phyloP scores from a whole-genome alignment of 1,139 yeast species.

The Geotrichum carabidarum region DNA sequence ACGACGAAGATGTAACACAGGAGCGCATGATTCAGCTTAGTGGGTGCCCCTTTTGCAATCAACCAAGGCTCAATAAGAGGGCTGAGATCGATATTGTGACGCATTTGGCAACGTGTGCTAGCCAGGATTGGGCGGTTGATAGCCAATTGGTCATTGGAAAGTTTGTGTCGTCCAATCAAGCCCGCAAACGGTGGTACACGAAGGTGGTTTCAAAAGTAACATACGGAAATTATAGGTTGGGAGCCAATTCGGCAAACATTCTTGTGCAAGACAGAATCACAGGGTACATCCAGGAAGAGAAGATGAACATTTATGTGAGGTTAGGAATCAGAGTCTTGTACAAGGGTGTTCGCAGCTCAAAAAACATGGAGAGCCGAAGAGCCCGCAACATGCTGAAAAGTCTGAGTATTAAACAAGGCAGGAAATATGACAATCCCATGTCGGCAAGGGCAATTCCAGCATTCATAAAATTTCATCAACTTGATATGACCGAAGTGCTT shows the following conservation, averaged over 20 bases:
- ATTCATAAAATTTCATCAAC: conserved; percentile 73
- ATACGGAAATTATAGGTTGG: conserved; percentile 81
- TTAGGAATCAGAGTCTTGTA: conserved; percentile 81
- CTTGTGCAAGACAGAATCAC: conserved; percentile 87
- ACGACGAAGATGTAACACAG: conserved; percentile 7
- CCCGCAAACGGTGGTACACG: conserved; percentile 84
- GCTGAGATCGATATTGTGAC: conserved; percentile 67
- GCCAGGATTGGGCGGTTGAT: conserved; percentile 64
- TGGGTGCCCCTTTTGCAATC: conserved; percentile 72
- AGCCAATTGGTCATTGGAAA: conserved; percentile 60
- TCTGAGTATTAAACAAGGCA: conserved; percentile 75
- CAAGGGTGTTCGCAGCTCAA: conserved; percentile 54
- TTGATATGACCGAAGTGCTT: conserved; percentile 66
- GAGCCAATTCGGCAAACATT: conserved; percentile 89
- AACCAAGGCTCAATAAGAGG: conserved; percentile 52
- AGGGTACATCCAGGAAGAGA: conserved; percentile 84
- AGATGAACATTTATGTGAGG: conserved; percentile 83
- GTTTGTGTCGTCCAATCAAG: conserved; percentile 75
- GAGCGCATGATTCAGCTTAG: conserved; percentile 54
- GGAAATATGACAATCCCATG: conserved; percentile 65
- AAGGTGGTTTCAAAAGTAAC: conserved; percentile 77
- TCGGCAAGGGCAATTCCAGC: conserved; percentile 67
- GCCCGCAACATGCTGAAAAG: conserved; percentile 56
- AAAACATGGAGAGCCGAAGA: conserved; percentile 51
- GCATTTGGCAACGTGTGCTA: conserved; percentile 83